Base-by-base conservation (phyloP, 768 basidiomycete species). In the Dioszegia hungarica region DNA sequence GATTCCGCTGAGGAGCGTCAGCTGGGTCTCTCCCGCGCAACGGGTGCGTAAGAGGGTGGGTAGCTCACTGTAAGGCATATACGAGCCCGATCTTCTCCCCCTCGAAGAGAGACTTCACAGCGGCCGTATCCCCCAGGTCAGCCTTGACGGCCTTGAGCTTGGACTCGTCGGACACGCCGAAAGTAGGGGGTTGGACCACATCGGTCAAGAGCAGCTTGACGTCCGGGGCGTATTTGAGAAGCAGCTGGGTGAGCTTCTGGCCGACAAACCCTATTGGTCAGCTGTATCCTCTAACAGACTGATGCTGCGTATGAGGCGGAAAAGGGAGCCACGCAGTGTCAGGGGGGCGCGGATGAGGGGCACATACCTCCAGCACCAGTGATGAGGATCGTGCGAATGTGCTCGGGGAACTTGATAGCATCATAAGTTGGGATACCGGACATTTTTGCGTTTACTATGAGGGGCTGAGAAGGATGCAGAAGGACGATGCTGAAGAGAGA, bases 1-100 rank as follows among this genome's bases (percentile, higher is more conserved):
- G 63, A 84, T 82, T 1, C 84, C 84, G 52, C 74, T 75, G 24
- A 12, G 27, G 20, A 20, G 5, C 6, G 29, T 61, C 56, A 61
- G 55, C 48, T 38, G 6, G 39, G 5, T 9, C 31, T 14, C 17
- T 17, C n/a, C 9, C 9, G 28, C 24, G 25, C 37, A 29, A 34
- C 19, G 36, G 20, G 3, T 17, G 22, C 3, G 46, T 41, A 5
- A 9, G 19, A 25, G 11, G 53, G 14, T 14, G 22, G 22, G 25
- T 20, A 20, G 60, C 67, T 50, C 45, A 72, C 70, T 72, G 70
- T 10, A 72, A 46, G 12, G 70, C 69, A 51, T 67, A 71, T 1
- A 71, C 58, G 11, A 63, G 62, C 0, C 60, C 63, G 17, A 68
- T 61, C 29, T 59, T 66, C 53, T 73, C 72, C 0, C 63, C 67